Conservation (phyloP, 1,139 yeast genomes). For the Geotrichum candidum region DNA sequence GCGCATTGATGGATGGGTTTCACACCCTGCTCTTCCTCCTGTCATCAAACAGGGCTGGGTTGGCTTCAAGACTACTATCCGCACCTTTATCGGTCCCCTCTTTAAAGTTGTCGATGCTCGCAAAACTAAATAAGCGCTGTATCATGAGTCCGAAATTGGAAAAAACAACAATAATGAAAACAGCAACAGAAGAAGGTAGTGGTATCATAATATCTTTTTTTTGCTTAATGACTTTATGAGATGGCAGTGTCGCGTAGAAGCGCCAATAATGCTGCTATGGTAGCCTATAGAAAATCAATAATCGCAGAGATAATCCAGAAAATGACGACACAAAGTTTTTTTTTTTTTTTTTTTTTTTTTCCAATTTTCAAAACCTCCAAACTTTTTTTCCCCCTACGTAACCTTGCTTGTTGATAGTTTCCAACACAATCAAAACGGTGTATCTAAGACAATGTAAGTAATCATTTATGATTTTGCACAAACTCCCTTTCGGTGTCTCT, state of each 20-base stretch:
- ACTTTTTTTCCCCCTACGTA: not conserved
- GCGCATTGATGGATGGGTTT: constrained; percentile 58
- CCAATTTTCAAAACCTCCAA: not conserved
- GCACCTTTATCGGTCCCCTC: constrained; percentile 33
- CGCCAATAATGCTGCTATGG: not conserved
- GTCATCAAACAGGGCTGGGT: constrained; percentile 56
- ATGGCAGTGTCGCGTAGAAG: not conserved
- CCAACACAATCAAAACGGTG: not conserved
- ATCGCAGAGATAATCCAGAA: not conserved
- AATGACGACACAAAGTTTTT: not conserved
- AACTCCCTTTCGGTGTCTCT: not conserved
- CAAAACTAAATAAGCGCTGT: constrained; percentile 11
- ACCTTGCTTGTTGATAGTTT: not conserved
- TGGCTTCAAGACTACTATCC: constrained; percentile 45
- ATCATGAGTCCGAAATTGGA: not conserved
- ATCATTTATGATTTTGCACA: not conserved
- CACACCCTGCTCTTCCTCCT: constrained; percentile 54
- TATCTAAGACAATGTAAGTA: not conserved
- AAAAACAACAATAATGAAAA: not conserved
- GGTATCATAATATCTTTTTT: not conserved
- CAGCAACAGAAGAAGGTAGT: not conserved
- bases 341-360: not conserved
- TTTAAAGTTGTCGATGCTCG: constrained; percentile 11
- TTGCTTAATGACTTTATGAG: not conserved
- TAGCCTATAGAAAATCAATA: not conserved